Evolutionary conservation across 2,329 filamentous ascomycete species (phyloP).

Genomic region (Ophiocordyceps camponoti-leonardi): DNA sequence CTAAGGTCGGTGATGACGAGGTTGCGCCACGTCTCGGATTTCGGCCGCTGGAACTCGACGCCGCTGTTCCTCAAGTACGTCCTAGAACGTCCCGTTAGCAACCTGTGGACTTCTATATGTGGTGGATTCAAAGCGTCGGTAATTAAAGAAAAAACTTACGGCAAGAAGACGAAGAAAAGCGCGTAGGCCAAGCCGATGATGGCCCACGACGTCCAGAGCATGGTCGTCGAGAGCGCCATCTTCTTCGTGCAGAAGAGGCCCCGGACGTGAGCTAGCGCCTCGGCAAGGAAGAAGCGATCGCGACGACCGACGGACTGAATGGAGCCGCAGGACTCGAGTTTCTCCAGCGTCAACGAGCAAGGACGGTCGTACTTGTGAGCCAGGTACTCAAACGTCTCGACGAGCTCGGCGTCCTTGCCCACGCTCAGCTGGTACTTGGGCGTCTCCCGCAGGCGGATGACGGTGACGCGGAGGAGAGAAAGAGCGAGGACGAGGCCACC

Average conservation of each 20-base stretch:
- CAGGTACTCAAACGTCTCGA: slow-evolving; percentile 63
- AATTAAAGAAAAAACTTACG: no score
- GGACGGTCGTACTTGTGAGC: slow-evolving; percentile 52
- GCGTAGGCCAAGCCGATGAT: slow-evolving; percentile 77
- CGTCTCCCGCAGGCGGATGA: slow-evolving; percentile 67
- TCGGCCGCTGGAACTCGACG: slow-evolving; percentile 14
- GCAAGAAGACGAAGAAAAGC: slow-evolving; percentile 81
- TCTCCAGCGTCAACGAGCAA: slow-evolving; percentile 62
- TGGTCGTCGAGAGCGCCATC: slow-evolving; percentile 29
- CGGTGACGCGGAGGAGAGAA: slow-evolving; percentile 62
- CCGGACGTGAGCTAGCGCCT: slow-evolving; percentile 5
- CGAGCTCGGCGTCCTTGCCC: slow-evolving; percentile 63
- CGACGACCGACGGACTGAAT: slow-evolving; percentile 17
- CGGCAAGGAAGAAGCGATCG: slow-evolving; percentile 5
- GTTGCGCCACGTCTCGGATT: slow-evolving; percentile 50
- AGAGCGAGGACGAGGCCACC: slow-evolving; percentile 58
- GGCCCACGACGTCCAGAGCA: slow-evolving; percentile 67
- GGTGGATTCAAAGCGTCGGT: no score
- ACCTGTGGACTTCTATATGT: not conserved
- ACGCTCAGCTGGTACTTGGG: slow-evolving; percentile 42
- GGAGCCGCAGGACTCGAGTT: slow-evolving; percentile 36
- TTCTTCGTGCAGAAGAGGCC: slow-evolving; percentile 24
- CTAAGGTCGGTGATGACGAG: slow-evolving; percentile 65
- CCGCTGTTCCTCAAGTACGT: slow-evolving; percentile 21
- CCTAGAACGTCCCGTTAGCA: slow-evolving; percentile 1